A percentile compares a stretch with the other conserved stretches of the same genome.
Conservation (phyloP, 2,329 filamentous ascomycete species). For the Botrytis hyacinthi region DNA sequence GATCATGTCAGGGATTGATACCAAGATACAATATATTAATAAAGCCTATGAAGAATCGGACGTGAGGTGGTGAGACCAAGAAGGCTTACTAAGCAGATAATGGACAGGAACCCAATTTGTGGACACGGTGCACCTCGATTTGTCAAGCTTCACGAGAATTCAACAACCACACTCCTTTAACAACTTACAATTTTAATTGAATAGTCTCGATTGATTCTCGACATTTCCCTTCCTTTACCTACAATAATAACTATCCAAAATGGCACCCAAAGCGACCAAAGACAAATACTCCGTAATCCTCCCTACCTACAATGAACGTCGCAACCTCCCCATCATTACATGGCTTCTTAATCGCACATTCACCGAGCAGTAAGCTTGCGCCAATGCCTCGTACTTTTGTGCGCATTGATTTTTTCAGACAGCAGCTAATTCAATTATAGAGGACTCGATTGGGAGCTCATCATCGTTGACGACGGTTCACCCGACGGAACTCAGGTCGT, state of each 20-base stretch:
- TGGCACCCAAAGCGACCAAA: constrained; percentile 39
- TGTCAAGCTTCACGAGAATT: background rate
- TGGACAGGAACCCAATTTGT: background rate
- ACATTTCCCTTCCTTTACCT: constrained; percentile 3
- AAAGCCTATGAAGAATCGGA: too few species aligned
- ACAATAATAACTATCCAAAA: constrained; percentile 10
- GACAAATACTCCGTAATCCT: constrained; percentile 97
- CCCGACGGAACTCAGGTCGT: constrained; percentile 93
- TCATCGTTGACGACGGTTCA: constrained; percentile 97
- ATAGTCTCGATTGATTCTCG: constrained; percentile 10
- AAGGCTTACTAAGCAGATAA: too few species aligned
- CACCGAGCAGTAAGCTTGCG: constrained; percentile 67
- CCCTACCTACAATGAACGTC: constrained; percentile 97
- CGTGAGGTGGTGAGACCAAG: too few species aligned
- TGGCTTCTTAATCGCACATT: constrained; percentile 94
- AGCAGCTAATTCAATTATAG: constrained; percentile 45
- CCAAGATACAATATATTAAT: too few species aligned
- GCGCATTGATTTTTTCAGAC: background rate
- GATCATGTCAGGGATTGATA: too few species aligned
- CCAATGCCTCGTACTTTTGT: background rate
- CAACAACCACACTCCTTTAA: constrained; percentile 18
- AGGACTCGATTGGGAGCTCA: constrained; percentile 92
- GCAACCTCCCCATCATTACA: constrained; percentile 91
- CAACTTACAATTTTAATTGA: constrained; percentile 9
- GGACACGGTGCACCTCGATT: constrained; percentile 12